Conservation (phyloP, 768 basidiomycete species). For the Harrya chromipes region DNA sequence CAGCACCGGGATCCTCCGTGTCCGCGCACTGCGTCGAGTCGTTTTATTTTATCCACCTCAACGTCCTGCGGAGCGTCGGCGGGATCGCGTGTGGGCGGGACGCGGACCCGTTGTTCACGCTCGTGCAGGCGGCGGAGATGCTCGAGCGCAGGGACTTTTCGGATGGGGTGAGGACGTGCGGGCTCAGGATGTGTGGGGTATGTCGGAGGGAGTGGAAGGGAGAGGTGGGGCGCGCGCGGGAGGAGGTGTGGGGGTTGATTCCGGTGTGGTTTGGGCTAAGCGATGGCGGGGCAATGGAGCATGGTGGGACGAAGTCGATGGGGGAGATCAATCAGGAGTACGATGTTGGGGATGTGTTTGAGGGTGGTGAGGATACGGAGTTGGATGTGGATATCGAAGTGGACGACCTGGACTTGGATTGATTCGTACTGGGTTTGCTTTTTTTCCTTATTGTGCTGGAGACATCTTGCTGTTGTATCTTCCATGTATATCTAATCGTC, state of each 20-base stretch:
- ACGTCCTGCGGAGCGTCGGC: slow-evolving; percentile 64
- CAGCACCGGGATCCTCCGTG: too few relatives aligned
- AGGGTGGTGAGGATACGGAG: slow-evolving; percentile 10
- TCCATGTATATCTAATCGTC: slow-evolving; percentile 1
- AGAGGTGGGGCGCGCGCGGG: slow-evolving; percentile 43
- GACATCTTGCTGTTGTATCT: slow-evolving; percentile 13
- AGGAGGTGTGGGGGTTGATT: slow-evolving; percentile 59
- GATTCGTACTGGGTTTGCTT: neutral
- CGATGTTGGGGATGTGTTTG: slow-evolving; percentile 1
- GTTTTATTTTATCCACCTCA: slow-evolving; percentile 74
- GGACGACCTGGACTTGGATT: slow-evolving; percentile 14
- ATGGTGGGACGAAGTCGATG: neutral
- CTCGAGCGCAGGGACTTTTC: slow-evolving; percentile 67
- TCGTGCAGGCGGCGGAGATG: slow-evolving; percentile 70
- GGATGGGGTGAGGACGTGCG: slow-evolving; percentile 53
- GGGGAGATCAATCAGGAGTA: neutral
- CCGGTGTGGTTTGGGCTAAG: slow-evolving; percentile 63
- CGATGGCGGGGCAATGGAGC: slow-evolving; percentile 10
- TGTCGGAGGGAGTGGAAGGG: slow-evolving; percentile 49
- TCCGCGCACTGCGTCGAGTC: slow-evolving; percentile 57
- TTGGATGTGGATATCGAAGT: slow-evolving; percentile 5
- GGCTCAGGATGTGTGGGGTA: slow-evolving; percentile 50
- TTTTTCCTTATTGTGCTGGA: neutral
- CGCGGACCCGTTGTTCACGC: slow-evolving; percentile 69
- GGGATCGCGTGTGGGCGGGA: slow-evolving; percentile 72